Evolutionary conservation across 2,329 filamentous ascomycete genomes (phyloP).

Genomic region (Talaromyces sp.): DNA sequence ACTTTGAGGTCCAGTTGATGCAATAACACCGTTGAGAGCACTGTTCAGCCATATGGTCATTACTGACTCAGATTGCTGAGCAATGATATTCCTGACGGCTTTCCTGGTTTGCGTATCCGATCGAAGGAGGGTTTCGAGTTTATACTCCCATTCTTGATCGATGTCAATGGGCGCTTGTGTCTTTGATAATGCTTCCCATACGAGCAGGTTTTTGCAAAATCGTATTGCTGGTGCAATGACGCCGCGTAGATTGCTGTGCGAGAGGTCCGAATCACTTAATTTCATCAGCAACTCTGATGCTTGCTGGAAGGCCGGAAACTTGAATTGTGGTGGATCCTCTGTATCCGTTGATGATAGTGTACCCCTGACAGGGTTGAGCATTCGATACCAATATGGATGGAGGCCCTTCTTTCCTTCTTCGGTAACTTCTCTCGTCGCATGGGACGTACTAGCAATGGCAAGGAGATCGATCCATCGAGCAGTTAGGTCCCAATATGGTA

Average conservation of each 20-base stretch:
- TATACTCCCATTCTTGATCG: constrained; percentile 78
- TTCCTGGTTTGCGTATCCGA: constrained; percentile 63
- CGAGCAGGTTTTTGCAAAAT: constrained; percentile 61
- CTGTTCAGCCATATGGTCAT: constrained; percentile 35
- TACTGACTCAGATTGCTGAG: constrained; percentile 29
- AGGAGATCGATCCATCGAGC: constrained; percentile 86
- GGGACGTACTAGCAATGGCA: constrained; percentile 58
- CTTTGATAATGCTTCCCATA: constrained; percentile 51
- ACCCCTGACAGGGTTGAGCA: constrained; percentile 52
- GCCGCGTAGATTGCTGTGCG: constrained; percentile 31
- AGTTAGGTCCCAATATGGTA: constrained; percentile 71
- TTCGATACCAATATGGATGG: constrained; percentile 68
- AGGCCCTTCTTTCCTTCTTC: constrained; percentile 88
- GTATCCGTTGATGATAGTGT: constrained; percentile 49
- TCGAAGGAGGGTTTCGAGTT: constrained; percentile 66
- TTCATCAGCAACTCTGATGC: constrained; percentile 20
- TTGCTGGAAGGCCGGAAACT: constrained; percentile 34
- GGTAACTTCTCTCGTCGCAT: constrained; percentile 72
- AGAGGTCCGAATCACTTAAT: constrained; percentile 25
- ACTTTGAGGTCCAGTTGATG: constrained; percentile 36
- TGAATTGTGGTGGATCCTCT: constrained; percentile 42
- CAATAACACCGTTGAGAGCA: constrained; percentile 42
- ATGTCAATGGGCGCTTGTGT: constrained; percentile 48
- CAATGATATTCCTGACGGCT: constrained; percentile 42
- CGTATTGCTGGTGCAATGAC: constrained; percentile 65